phyloP scores from a whole-genome alignment of 768 basidiomycete species.

The Phaeolepiota aurea region DNA sequence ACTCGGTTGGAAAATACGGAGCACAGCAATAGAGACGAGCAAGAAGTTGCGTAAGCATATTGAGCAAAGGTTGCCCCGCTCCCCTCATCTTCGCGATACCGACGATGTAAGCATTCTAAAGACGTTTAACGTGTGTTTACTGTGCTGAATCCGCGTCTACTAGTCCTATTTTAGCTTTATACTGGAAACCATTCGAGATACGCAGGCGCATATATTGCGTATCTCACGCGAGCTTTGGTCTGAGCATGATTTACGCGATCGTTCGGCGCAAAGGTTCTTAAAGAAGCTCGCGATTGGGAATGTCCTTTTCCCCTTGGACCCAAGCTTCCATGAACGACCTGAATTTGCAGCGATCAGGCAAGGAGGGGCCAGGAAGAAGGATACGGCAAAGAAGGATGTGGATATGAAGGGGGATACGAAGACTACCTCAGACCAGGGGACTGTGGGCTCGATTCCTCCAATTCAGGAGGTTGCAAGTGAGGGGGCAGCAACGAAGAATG shows the following conservation, averaged over 20 bases:
- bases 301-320: constrained; percentile 1
- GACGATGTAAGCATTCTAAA: too few relatives aligned
- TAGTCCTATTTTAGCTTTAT: too few relatives aligned
- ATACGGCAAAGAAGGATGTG: too few relatives aligned
- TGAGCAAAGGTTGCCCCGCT: not conserved
- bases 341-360: too few relatives aligned
- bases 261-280: constrained; percentile 10
- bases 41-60: not conserved
- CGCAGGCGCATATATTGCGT: not conserved
- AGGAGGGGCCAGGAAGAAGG: too few relatives aligned
- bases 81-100: not conserved
- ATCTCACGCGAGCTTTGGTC: not conserved
- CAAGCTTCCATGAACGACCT: not conserved
- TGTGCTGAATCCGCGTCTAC: too few relatives aligned
- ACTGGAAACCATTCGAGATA: not conserved
- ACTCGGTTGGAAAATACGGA: not conserved
- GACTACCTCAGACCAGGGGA: too few relatives aligned
- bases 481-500: too few relatives aligned
- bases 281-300: constrained; percentile 10
- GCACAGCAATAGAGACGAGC: not conserved
- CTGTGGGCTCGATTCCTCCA: too few relatives aligned
- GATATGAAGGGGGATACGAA: too few relatives aligned
- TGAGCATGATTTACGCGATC: not conserved
- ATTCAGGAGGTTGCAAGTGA: too few relatives aligned
- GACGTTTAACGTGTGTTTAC: too few relatives aligned